These are phyloP conservation scores for Coriolopsis trogii DNA, from an alignment of 1,284 basidiomycete genomes.

Conservation along the genomic window DNA sequence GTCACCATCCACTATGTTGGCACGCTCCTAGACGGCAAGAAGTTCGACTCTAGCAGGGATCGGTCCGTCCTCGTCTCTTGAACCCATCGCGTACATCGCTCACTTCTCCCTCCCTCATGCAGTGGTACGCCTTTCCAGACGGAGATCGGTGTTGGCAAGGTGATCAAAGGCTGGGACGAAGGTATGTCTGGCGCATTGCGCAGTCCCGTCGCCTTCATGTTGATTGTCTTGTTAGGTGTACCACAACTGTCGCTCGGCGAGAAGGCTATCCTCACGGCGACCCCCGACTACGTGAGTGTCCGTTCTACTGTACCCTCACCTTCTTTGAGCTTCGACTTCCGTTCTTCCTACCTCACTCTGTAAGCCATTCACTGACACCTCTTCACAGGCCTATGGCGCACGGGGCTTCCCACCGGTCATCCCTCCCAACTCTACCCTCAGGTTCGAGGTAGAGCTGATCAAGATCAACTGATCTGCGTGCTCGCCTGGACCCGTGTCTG, in stretches of 20 bases:
- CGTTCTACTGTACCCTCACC: neutral
- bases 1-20: conserved; percentile 78
- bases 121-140: conserved; percentile 71
- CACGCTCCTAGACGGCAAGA: conserved; percentile 58
- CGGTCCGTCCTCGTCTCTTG: conserved; percentile 40
- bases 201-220: no score
- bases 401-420: conserved; percentile 83
- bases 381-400: conserved; percentile 62
- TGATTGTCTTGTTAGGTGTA: conserved; percentile 57
- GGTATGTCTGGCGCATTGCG: conserved; percentile 52
- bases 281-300: conserved; percentile 67
- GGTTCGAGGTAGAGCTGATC: conserved; percentile 82
- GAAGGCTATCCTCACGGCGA: conserved; percentile 71
- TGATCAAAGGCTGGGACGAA: conserved; percentile 92
- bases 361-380: conserved; percentile 3
- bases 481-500: no score
- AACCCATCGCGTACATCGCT: neutral
- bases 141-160: conserved; percentile 77
- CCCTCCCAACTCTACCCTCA: conserved; percentile 75
- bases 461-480: conserved; percentile 55
- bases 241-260: conserved; percentile 76
- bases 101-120: neutral
- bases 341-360: neutral
- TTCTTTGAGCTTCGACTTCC: neutral
- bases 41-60: conserved; percentile 76